Conservation (phyloP, 148 eudicot species). For the Diospyros lotus region DNA sequence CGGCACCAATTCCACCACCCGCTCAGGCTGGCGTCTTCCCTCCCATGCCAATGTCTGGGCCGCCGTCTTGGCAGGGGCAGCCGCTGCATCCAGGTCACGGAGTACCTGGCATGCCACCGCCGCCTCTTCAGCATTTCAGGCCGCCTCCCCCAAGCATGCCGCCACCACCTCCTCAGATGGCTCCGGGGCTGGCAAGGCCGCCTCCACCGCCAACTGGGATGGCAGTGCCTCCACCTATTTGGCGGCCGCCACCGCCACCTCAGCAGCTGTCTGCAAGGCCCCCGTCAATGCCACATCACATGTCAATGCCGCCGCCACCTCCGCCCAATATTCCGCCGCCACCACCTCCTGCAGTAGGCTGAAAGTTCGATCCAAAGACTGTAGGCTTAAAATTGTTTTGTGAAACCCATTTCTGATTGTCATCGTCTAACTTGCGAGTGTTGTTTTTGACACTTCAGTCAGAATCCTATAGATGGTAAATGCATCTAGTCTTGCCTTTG, state of each 20-base stretch:
- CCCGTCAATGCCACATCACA: conserved; percentile 47
- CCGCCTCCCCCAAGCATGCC: conserved; percentile 63
- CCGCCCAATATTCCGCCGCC: conserved; percentile 22
- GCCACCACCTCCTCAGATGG: conserved; percentile 55
- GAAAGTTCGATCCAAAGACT: not conserved
- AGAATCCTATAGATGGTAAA: not conserved
- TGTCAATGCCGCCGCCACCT: conserved; percentile 55
- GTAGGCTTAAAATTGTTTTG: not conserved
- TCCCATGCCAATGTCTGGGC: conserved; percentile 51
- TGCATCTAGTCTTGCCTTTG: not conserved
- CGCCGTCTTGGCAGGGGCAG: conserved; percentile 66
- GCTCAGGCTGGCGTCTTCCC: conserved; percentile 35
- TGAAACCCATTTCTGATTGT: not conserved
- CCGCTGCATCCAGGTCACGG: conserved; percentile 44
- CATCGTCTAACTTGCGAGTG: not conserved
- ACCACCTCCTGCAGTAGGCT: conserved; percentile 19
- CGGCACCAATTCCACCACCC: conserved; percentile 50
- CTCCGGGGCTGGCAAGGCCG: conserved; percentile 28
- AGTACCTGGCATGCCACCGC: conserved; percentile 40
- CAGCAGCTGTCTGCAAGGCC: conserved; percentile 53
- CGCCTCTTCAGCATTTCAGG: conserved; percentile 57
- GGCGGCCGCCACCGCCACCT: conserved; percentile 64
- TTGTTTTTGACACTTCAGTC: not conserved
- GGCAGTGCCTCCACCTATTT: conserved; percentile 41
- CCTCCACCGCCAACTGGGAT: conserved; percentile 53